Evolutionary conservation across 208 protist genomes (phyloP), one percentile per base, ranked within the genome.

Genomic region (Jaenimonas drosophilae): DNA sequence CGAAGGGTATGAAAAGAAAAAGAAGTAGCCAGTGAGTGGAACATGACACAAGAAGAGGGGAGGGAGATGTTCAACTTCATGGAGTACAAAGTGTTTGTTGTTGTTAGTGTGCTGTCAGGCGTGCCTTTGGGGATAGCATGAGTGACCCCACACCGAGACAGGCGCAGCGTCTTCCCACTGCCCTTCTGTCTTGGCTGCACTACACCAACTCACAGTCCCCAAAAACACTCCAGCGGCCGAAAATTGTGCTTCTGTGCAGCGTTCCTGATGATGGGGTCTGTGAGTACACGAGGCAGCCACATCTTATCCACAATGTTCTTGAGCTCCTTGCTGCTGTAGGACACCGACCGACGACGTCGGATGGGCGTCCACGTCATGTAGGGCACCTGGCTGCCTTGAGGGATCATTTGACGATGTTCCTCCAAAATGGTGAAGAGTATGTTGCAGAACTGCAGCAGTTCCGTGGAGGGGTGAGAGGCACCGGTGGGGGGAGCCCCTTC

Each of bases 361-460:
- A 93, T 54, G 33, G 85, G 85, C 16, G 80, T 88, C 81, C 85
- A 93, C 19, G 85, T 90, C 85, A 93, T 93, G 50, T 93, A 93
- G 20, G 85, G 85, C 1, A 70, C 51, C 24, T 71, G 54, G 2
- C 34, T 39, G 1, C 64, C 32, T 12, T 33, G 43, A 0, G 48
- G 40, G 5, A 41, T 29, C 36, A 59, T 60, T 19, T 50, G 49
- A 2, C 78, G 62, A 52, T 93, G 75, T 38, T 90, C 69, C 59
- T 93, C 80, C 17, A 93, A 54, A 24, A 93, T 51, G 1, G 76
- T 76, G 52, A 86, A 88, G 6, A 93, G 63, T 31, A 90, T 77
- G 27, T 67, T 75, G 14, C 75, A 66, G 54, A 93, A 90, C 50
- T 84, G 70, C 27, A 70, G 62, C 17, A 93, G 55, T n/a, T 73